Percentiles rank a stretch among this genome's conserved stretches.
Conservation (phyloP, 176 grass and related monocot genomes). For the Pontederia crassipes region DNA sequence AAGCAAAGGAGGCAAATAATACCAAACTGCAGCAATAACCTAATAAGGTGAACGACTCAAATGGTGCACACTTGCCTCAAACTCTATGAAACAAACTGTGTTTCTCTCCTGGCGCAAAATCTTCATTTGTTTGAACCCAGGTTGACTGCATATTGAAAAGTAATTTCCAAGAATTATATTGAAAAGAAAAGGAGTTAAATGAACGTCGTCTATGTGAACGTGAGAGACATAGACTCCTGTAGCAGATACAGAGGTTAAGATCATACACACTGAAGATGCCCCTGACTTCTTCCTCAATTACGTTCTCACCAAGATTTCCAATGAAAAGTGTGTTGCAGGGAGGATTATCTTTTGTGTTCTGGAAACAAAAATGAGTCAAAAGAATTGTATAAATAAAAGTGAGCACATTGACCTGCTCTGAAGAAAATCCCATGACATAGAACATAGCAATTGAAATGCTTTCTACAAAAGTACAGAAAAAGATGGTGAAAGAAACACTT, state of each 20-base stretch:
- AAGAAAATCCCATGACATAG: no score
- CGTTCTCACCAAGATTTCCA: constrained; percentile 95
- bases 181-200: not conserved
- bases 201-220: not conserved
- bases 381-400: not conserved
- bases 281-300: constrained; percentile 94
- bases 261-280: constrained; percentile 78
- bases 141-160: constrained; percentile 43
- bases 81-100: constrained; percentile 99
- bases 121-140: constrained; percentile 98
- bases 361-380: constrained; percentile 26
- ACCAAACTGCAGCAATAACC: not conserved
- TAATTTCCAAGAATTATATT: no score
- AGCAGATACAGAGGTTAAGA: constrained; percentile 1
- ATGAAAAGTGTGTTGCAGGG: constrained; percentile 99
- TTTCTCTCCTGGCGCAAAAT: constrained; percentile 89
- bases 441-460: no score
- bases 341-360: constrained; percentile 99
- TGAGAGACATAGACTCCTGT: no score
- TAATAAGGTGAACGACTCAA: not conserved
- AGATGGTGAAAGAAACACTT: no score
- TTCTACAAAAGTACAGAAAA: no score
- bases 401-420: no score
- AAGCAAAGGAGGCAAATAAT: not conserved
- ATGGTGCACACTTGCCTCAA: constrained; percentile 39